Base-by-base conservation (phyloP, 345 rosid species). In the Acer campestre region DNA sequence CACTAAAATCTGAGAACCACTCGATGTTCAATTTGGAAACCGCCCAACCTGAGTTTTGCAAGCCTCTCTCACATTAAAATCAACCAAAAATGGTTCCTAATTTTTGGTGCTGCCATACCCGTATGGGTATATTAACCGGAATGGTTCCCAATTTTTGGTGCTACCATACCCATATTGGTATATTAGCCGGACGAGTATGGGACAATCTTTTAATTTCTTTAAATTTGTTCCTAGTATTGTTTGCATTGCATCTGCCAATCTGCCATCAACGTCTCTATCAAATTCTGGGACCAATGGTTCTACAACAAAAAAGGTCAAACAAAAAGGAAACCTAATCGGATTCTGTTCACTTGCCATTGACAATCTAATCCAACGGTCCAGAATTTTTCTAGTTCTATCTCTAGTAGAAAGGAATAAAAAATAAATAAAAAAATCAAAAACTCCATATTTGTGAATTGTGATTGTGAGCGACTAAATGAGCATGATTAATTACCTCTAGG, bases 401-500 rank as follows among this genome's bases (percentile, higher is more conserved):
- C 9, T 42, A 35, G 6, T 35, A 35, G 6, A 35, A 35, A 35
- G 5, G 5, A 35, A 29, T 2, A 29, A 29, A 29, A 2, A 27
- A 31, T 4, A 31, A 31, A 31, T 0, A 4, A 31, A 31, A 31
- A n/a, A n/a, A n/a, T n/a, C 35, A 31, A 12, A 38, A 20, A 49
- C 8, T 23, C 61, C 42, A 53, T 70, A 4, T 35, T 35, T 35
- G 6, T 35, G 38, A 35, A 35, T 31, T 31, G 35, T 31, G 35
- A 31, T 63, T 42, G 38, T 44, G 25, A 58, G 49, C 4, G 1
- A 10, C 11, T 42, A 9, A 61, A 55, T 29, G 62, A 48, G 18
- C 42, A 44, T 29, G 16, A 48, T 89, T 35, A 35, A 35, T 7
- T 42, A 94, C 98, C 98, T 92, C 85, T 85, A 1, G 92, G 92